A percentile compares a stretch with the other conserved stretches of the same genome.
Conservation (phyloP, 441 rosid genomes). For the Hypseocharis bilobata region DNA sequence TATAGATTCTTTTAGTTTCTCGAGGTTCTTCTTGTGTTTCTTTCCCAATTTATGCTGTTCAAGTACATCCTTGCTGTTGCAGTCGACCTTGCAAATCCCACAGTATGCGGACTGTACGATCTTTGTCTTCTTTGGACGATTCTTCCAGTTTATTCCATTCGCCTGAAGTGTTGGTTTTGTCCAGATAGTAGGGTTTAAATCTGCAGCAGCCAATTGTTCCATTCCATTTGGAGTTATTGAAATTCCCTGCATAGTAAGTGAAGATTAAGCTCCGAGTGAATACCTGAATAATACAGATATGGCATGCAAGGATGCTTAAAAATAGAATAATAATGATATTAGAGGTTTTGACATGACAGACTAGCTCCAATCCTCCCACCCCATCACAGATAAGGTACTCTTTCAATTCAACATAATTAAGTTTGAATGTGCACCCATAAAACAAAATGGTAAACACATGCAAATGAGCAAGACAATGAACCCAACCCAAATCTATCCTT, state of each 20-base stretch:
- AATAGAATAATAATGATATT: not conserved
- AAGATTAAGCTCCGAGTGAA: not conserved
- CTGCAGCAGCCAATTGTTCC: slow-evolving; percentile 19
- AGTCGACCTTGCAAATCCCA: slow-evolving; percentile 38
- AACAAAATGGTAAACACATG: too few relatives aligned
- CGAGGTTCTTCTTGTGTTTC: slow-evolving; percentile 44
- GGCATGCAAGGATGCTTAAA: not conserved
- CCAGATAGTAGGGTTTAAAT: slow-evolving; percentile 17
- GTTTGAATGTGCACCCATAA: not conserved
- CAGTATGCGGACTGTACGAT: slow-evolving; percentile 33
- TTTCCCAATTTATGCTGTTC: slow-evolving; percentile 42
- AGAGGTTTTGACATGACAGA: not conserved
- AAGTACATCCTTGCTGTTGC: slow-evolving; percentile 38
- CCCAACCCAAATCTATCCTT: not conserved
- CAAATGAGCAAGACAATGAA: not conserved
- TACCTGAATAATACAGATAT: not conserved
- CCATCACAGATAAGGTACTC: not conserved
- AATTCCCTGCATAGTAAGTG: slow-evolving; percentile 18
- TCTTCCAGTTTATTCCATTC: slow-evolving; percentile 20
- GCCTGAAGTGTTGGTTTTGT: slow-evolving; percentile 19
- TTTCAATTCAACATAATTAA: not conserved
- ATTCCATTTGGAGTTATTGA: slow-evolving; percentile 17
- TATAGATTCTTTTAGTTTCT: slow-evolving; percentile 23
- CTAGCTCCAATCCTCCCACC: not conserved
- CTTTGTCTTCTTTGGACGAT: slow-evolving; percentile 31